These are phyloP conservation scores for Hamamelis virginiana DNA, from an alignment of 164 flowering plant genomes.

Conservation along the genomic window DNA sequence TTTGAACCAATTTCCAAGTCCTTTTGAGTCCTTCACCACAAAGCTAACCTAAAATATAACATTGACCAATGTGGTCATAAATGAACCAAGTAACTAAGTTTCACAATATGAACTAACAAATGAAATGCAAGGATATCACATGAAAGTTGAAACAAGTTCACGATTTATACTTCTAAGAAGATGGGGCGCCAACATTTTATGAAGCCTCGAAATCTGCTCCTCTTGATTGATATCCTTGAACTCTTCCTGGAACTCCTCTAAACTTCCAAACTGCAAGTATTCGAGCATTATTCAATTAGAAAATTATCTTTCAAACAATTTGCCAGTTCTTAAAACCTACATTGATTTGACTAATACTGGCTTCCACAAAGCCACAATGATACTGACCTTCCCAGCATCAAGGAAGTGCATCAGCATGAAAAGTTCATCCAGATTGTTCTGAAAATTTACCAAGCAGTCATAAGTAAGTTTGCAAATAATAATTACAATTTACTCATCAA, in stretches of 20 bases:
- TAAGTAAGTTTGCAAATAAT: neutral
- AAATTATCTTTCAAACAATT: neutral
- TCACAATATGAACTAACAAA: neutral
- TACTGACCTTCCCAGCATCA: constrained; percentile 96
- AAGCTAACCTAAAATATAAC: neutral
- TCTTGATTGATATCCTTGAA: constrained; percentile 96
- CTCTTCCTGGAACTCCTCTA: constrained; percentile 97
- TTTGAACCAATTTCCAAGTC: too few relatives aligned
- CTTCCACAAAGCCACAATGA: neutral
- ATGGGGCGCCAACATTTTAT: constrained; percentile 96
- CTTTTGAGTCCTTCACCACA: too few relatives aligned
- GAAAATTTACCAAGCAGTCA: constrained; percentile 28
- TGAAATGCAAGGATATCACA: neutral
- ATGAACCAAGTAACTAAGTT: neutral
- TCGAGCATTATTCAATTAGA: constrained; percentile 3
- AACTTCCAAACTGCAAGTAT: constrained; percentile 77
- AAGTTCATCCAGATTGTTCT: constrained; percentile 98
- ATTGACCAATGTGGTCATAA: neutral
- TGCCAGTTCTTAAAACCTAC: neutral
- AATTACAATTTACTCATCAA: neutral
- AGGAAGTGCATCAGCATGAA: constrained; percentile 99
- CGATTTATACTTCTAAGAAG: constrained; percentile 80
- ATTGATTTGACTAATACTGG: neutral
- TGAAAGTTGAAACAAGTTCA: constrained; percentile 5
- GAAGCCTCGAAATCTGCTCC: constrained; percentile 96